Evolutionary conservation across 352 stramenopile species (phyloP).

Genomic region (Phytopythium helicoides): DNA sequence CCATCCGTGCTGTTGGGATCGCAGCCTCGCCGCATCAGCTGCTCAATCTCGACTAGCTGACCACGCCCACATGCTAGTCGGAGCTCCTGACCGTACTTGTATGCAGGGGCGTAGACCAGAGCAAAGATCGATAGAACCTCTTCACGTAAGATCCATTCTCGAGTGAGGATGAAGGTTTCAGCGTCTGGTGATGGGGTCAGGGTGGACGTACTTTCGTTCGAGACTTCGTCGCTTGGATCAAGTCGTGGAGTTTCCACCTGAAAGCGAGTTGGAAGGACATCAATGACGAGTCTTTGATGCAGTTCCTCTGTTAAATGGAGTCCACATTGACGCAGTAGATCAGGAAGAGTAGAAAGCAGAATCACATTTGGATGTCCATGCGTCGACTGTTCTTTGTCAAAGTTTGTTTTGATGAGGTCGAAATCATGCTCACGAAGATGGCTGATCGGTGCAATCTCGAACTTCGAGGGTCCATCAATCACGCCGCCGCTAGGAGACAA

Average conservation of each 20-base stretch:
- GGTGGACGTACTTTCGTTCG: not conserved
- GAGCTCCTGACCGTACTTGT: conserved; percentile 70
- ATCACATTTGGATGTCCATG: conserved; percentile 5
- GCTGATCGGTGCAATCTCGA: conserved; percentile 66
- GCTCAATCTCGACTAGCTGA: conserved; percentile 31
- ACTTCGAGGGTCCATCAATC: conserved; percentile 51
- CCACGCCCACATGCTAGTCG: conserved; percentile 58
- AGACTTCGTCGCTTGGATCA: not conserved
- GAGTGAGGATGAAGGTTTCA: not conserved
- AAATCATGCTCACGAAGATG: conserved; percentile 63
- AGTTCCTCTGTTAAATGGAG: conserved; percentile 32
- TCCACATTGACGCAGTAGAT: conserved; percentile 31
- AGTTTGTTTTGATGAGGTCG: conserved; percentile 17
- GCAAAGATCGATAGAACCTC: conserved; percentile 62
- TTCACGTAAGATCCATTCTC: conserved; percentile 17
- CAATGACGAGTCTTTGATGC: conserved; percentile 34
- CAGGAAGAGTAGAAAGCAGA: conserved; percentile 24
- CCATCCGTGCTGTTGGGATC: conserved; percentile 61
- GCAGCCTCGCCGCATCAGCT: conserved; percentile 55
- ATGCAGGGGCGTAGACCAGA: conserved; percentile 57
- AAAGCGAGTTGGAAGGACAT: not conserved
- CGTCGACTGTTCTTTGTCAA: conserved; percentile 4
- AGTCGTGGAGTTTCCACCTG: conserved; percentile 11
- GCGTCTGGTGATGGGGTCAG: conserved; percentile 1
- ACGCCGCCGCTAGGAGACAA: conserved; percentile 43